Base-by-base conservation (phyloP, 345 rosid species). In the Citrus inodora region DNA sequence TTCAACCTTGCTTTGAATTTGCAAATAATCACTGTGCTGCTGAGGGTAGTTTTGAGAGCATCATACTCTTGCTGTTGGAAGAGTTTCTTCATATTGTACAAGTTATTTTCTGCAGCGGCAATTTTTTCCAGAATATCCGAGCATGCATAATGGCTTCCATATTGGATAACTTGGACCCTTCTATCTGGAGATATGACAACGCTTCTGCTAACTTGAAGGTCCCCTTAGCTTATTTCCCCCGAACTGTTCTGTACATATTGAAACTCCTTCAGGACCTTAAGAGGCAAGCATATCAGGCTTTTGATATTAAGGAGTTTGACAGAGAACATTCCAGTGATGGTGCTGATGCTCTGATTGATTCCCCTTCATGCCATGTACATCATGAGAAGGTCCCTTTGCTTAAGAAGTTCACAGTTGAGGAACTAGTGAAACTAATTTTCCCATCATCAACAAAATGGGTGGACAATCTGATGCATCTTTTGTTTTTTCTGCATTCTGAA, bases 221-320 rank as follows among this genome's bases (percentile, higher is more conserved):
- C 58, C 95, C 95, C n/a, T 82, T 94, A 61, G 91, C 88, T 58
- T 93, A 87, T 86, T 91, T 90, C 82, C 97, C 99, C 79, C 97
- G 85, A 74, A 87, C 85, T 82, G 95, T 91, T 72, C 59, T 89
- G 71, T 90, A 80, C 77, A 65, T 87, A 61, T 78, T 90, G 75
- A 90, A 90, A 82, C 93, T 94, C 81, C 82, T 92, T 80, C 87
- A 88, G 82, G 98, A 92, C 78, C 82, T 96, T 85, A 92, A 87
- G 82, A 85, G 86, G 71, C 95, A 84, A 56, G 75, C 87, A 60
- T 78, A 77, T 83, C 91, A 78, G 79, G 80, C 73, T 80, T 83
- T 84, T 82, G 91, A 87, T 85, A 77, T 80, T 85, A 88, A 88
- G 82, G 88, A 83, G 79, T 55, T 87, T 79, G 89, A 83, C 48